Conservation (phyloP, 352 stramenopile species). For the Elongisporangium senticosum region DNA sequence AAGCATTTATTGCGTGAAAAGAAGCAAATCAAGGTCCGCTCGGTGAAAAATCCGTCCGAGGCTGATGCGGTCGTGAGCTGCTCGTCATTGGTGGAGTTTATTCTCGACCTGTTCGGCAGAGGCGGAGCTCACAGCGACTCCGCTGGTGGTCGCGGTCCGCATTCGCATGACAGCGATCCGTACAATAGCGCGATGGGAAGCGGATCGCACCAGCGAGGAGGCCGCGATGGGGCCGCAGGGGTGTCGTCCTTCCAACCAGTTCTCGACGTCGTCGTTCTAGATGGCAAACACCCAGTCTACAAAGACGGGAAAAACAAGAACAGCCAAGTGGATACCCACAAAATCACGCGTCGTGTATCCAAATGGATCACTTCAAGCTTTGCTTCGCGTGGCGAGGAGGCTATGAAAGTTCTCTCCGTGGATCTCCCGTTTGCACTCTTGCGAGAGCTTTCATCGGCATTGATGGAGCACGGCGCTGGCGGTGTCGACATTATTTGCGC, state of each 20-base stretch:
- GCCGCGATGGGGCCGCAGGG: slow-evolving; percentile 11
- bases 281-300: slow-evolving; percentile 49
- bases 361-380: slow-evolving; percentile 86
- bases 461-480: slow-evolving; percentile 65
- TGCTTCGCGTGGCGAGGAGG: slow-evolving; percentile 59
- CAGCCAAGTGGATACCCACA: slow-evolving; percentile 62
- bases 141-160: slow-evolving; percentile 1
- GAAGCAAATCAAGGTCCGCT: slow-evolving; percentile 78
- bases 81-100: slow-evolving; percentile 55
- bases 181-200: slow-evolving; percentile 11
- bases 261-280: slow-evolving; percentile 74
- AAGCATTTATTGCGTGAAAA: slow-evolving; percentile 82
- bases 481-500: slow-evolving; percentile 53
- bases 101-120: slow-evolving; percentile 40
- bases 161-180: slow-evolving; percentile 1
- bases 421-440: slow-evolving; percentile 76
- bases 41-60: slow-evolving; percentile 64
- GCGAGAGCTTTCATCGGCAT: slow-evolving; percentile 69
- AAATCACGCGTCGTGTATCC: slow-evolving; percentile 75
- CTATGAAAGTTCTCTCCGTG: slow-evolving; percentile 80
- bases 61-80: slow-evolving; percentile 62
- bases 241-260: slow-evolving; percentile 39
- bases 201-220: slow-evolving; percentile 17
- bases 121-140: slow-evolving; percentile 6
- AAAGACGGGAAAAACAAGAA: slow-evolving; percentile 67